Evolutionary conservation across 148 eudicot genomes (phyloP), one percentile per base, ranked within the genome.

Genomic region (Camellia sinensis): DNA sequence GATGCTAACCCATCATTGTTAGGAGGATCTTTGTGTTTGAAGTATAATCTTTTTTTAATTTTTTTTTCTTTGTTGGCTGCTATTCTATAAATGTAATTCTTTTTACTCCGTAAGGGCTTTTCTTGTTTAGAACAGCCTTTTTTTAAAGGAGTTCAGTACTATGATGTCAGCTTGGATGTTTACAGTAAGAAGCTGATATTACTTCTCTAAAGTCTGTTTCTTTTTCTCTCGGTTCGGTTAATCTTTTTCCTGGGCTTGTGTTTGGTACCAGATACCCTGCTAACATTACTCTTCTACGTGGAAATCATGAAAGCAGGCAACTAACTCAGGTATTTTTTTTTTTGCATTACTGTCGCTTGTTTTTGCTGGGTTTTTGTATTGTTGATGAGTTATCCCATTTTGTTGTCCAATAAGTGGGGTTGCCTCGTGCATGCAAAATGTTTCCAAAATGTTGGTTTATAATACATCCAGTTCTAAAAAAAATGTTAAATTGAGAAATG

Each of bases 261-360:
- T 67, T 50, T 84, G 54, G 72, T 79, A 57, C 50, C 85, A 96
- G 99, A 90, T 93, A 96, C 84, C 99, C 99, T 81, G 98, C 98
- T 66, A 81, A 92, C 87, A 96, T 96, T 80, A 96, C 99, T 67
- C 97, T 96, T 81, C 87, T 96, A 74, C 99, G 99, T 80, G 99
- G 99, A 80, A 93, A 96, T 87, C 99, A 96, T 83, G 99, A 96
- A 82, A 96, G 99, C 85, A 91, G 99, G 84, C 99, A 96, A 86
- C 87, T 96, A 45, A 93, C 99, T 46, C 99, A 96, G 93, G 99
- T 93, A 85, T 54, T 45, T 9, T 8, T 18, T 40, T 40, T 44
- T 54, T 29, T 54, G 15, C 46, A 40, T 60, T 62, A 29, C 45
- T 48, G 48, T 81, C 44, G 62, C 60, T 15, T 56, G 18, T 19